Conservation (phyloP, 805 yeast species). For the Peterozyma toletana region DNA sequence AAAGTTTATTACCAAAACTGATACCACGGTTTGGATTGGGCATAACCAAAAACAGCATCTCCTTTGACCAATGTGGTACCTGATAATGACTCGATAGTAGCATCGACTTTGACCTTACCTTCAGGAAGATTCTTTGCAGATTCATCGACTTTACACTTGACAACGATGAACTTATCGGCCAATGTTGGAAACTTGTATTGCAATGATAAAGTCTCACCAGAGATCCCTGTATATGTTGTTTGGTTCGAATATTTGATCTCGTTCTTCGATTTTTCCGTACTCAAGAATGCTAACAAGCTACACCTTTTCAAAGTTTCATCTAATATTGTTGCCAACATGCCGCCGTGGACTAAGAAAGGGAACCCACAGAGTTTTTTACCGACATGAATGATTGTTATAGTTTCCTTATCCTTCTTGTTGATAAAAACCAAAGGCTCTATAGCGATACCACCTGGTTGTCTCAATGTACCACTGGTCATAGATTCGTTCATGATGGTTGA, state of each 20-base stretch:
- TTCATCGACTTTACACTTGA: conserved; percentile 39
- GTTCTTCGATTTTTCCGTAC: conserved; percentile 10
- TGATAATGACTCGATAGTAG: conserved; percentile 43
- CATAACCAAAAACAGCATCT: conserved; percentile 31
- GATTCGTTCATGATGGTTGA: conserved; percentile 26
- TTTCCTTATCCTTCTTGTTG: conserved; percentile 46
- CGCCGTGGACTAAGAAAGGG: conserved; percentile 87
- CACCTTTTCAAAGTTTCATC: conserved; percentile 68
- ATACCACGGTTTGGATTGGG: conserved; percentile 7
- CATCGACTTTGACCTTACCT: conserved; percentile 34
- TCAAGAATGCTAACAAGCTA: conserved; percentile 28
- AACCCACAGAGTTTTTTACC: conserved; percentile 80
- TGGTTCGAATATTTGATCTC: conserved; percentile 15
- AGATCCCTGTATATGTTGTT: conserved; percentile 23
- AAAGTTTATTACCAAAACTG: conserved; percentile 11
- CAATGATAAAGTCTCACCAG: conserved; percentile 39
- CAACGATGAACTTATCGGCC: conserved; percentile 68
- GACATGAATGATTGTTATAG: conserved; percentile 63
- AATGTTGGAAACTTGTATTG: conserved; percentile 66
- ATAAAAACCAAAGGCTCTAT: conserved; percentile 66
- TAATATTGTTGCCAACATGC: conserved; percentile 71
- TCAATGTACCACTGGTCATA: conserved; percentile 44
- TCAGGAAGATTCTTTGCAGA: conserved; percentile 15
- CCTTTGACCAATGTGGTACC: conserved; percentile 56
- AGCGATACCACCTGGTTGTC: conserved; percentile 74